Evolutionary conservation across 257 asterid genomes (phyloP).

Genomic region (Solanum habrochaites): DNA sequence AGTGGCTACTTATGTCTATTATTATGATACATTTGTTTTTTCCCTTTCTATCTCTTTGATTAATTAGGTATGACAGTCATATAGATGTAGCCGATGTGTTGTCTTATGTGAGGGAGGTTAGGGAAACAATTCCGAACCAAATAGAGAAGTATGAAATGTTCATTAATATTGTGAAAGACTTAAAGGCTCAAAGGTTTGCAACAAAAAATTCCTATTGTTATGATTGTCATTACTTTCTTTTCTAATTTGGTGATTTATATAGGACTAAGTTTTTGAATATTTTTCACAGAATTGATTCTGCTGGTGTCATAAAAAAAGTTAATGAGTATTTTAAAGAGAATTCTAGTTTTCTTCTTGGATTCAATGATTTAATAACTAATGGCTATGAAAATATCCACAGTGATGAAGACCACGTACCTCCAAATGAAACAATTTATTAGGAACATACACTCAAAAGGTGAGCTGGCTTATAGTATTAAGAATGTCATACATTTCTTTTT

Average conservation of each 20-base stretch:
- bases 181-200: constrained; percentile 77
- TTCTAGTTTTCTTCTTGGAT: constrained; percentile 79
- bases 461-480: too few relatives aligned
- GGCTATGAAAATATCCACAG: constrained; percentile 72
- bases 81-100: too few relatives aligned
- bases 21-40: too few relatives aligned
- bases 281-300: constrained; percentile 63
- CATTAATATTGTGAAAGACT: constrained; percentile 85
- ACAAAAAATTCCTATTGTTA: not conserved
- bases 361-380: constrained; percentile 81
- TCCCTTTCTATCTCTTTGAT: too few relatives aligned
- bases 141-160: constrained; percentile 75
- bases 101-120: too few relatives aligned
- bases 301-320: constrained; percentile 77
- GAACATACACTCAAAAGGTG: too few relatives aligned
- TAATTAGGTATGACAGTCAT: too few relatives aligned
- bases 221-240: not conserved
- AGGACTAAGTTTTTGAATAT: not conserved
- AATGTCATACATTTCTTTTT: too few relatives aligned
- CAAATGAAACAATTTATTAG: not conserved
- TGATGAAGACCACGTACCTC: constrained; percentile 68
- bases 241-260: not conserved
- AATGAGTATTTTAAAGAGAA: constrained; percentile 84
- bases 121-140: not conserved
- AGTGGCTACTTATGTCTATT: too few relatives aligned